A percentile compares a stretch with the other conserved stretches of the same genome.
These are phyloP conservation scores for Herpetomonas tarakana DNA, from an alignment of 208 protist species.

Conservation along the genomic window DNA sequence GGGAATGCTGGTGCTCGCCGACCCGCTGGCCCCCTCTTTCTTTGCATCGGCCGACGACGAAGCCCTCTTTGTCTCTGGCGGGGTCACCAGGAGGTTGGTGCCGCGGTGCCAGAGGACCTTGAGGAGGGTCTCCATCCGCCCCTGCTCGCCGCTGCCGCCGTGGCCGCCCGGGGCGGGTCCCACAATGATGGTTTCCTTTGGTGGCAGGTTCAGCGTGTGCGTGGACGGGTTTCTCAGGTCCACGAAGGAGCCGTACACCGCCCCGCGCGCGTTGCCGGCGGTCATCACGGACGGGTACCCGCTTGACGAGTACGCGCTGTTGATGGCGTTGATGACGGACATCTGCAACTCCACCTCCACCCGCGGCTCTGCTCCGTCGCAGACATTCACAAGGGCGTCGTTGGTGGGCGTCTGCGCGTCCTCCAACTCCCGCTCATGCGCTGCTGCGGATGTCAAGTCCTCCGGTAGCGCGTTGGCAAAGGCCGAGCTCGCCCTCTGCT, in stretches of 20 bases:
- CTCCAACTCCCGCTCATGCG: constrained; percentile 10
- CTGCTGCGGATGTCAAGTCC: constrained; percentile 7
- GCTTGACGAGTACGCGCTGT: constrained; percentile 67
- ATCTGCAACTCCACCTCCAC: constrained; percentile 41
- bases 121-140: constrained; percentile 17
- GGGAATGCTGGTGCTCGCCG: neutral
- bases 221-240: constrained; percentile 58
- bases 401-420: constrained; percentile 12
- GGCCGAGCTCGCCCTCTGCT: constrained; percentile 4
- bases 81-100: constrained; percentile 6
- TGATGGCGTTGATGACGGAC: constrained; percentile 66
- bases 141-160: neutral
- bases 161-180: constrained; percentile 16
- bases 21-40: neutral
- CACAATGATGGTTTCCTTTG: constrained; percentile 50
- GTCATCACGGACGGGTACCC: constrained; percentile 66
- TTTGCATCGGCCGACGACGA: neutral
- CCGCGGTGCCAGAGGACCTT: constrained; percentile 18
- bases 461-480: constrained; percentile 10
- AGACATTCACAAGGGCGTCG: constrained; percentile 21
- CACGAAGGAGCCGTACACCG: constrained; percentile 68
- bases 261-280: constrained; percentile 22
- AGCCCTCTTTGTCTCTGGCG: constrained; percentile 2
- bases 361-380: constrained; percentile 23
- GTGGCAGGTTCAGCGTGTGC: constrained; percentile 63